Percentiles rank a stretch among this genome's conserved stretches.
Conservation (phyloP, 371 early-diverging fungal genomes). For the Fennellomyces sp. region DNA sequence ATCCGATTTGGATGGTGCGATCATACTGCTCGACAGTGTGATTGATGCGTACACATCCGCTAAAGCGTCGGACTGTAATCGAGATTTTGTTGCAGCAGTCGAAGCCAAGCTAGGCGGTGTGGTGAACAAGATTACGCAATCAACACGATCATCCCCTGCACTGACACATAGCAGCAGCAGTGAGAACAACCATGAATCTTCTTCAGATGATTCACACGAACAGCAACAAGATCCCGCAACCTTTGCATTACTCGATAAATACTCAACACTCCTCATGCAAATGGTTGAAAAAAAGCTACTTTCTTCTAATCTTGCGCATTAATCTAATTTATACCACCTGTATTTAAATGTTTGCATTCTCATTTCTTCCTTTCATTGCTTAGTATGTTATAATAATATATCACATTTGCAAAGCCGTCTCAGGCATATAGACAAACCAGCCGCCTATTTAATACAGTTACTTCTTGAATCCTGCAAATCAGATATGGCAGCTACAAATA, state of each 20-base stretch:
- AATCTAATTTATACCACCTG: neutral
- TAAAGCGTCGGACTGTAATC: neutral
- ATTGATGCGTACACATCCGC: slow-evolving; percentile 14
- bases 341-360: slow-evolving; percentile 1
- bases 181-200: neutral
- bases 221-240: slow-evolving; percentile 8
- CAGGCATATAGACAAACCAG: no score
- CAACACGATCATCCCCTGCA: neutral
- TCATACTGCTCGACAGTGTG: slow-evolving; percentile 34
- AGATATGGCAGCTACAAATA: no score
- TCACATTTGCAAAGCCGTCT: no score
- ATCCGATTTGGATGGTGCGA: slow-evolving; percentile 34
- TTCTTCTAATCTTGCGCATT: neutral
- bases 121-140: neutral
- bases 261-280: slow-evolving; percentile 18
- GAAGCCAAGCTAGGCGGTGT: neutral
- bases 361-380: neutral
- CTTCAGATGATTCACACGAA: neutral
- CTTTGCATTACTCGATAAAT: slow-evolving; percentile 19
- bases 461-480: no score
- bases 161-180: neutral
- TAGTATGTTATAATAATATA: no score
- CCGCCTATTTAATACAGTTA: no score
- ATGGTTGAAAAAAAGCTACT: slow-evolving; percentile 23
- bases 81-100: neutral